Evolutionary conservation across 495 filamentous ascomycete genomes (phyloP), one percentile per base, ranked within the genome.

Genomic region (Penicillium tannophilum): DNA sequence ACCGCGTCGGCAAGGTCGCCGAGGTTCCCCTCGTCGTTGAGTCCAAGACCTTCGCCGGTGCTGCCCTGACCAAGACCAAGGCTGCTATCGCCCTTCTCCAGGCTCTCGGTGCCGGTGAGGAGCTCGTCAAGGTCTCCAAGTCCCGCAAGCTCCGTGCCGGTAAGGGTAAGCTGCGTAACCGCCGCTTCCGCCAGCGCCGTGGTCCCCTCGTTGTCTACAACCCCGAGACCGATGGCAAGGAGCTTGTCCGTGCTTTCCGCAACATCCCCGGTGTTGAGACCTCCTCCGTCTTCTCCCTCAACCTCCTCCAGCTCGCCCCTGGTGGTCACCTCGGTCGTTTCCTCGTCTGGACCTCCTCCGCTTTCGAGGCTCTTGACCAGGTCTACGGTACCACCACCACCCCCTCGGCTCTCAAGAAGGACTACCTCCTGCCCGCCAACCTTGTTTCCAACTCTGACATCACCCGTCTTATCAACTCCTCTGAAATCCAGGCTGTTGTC

Each of bases 251-350:
- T 72, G 92, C 92, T 59, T 97, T 96, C 87, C 92, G 94, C 84
- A 98, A 98, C 86, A 88, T 98, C 73, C 86, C 94, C 66, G 94
- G 94, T 83, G 93, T 98, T 66, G 94, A 98, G 89, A 97, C 92
- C 63, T 93, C 84, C 72, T 88, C 92, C 55, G 94, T 98, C 76
- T 93, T 88, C 81, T 83, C 91, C 60, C 86, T 98, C 67, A 98
- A 98, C 85, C 93, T 98, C 70, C 90, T 98, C 74, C 94, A 98
- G 82, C 90, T 98, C 73, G 94, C 94, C 63, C 94, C 94, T 58
- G 94, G 94, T 85, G 94, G 94, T 69, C 94, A 98, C 81, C 90
- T 98, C 72, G 94, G 94, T 69, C 95, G 94, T 72, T 98, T 98
- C 87, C 85, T 98, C 77, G 85, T 98, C 84, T 98, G 94, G 94